Evolutionary conservation across 192 early-diverging fungal species (phyloP).

Genomic region (Coemansia sp.): DNA sequence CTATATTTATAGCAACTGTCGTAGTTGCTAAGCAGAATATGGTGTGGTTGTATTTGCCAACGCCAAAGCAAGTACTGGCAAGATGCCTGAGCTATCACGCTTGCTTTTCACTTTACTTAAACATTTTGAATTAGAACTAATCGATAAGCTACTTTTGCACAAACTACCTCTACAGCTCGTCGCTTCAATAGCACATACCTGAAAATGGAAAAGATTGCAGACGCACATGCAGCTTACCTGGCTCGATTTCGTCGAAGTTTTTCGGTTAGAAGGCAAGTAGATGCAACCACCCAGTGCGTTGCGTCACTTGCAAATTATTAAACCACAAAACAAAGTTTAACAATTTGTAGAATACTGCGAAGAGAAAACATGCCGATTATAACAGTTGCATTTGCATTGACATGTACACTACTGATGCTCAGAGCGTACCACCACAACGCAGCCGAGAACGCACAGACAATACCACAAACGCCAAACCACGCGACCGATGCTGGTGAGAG

Average conservation of each 20-base stretch:
- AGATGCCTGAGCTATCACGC: not conserved
- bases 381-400: constrained; percentile 5
- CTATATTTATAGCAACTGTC: constrained; percentile 6
- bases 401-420: constrained; percentile 12
- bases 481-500: not conserved
- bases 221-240: constrained; percentile 11
- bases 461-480: not conserved
- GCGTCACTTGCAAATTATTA: not conserved
- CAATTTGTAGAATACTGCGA: constrained; percentile 8
- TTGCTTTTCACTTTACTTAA: not conserved
- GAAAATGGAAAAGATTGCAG: constrained; percentile 17
- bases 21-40: not conserved
- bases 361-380: constrained; percentile 12
- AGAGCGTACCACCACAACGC: not conserved
- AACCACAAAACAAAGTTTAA: not conserved
- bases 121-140: no score
- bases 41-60: not conserved
- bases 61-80: not conserved
- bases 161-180: no score
- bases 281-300: not conserved
- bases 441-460: not conserved
- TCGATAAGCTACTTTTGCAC: no score
- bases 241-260: constrained; percentile 9
- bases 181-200: not conserved
- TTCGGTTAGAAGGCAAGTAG: constrained; percentile 20